phyloP scores from a whole-genome alignment of 2,329 filamentous ascomycete species.

The Ophiosphaerella korrae region DNA sequence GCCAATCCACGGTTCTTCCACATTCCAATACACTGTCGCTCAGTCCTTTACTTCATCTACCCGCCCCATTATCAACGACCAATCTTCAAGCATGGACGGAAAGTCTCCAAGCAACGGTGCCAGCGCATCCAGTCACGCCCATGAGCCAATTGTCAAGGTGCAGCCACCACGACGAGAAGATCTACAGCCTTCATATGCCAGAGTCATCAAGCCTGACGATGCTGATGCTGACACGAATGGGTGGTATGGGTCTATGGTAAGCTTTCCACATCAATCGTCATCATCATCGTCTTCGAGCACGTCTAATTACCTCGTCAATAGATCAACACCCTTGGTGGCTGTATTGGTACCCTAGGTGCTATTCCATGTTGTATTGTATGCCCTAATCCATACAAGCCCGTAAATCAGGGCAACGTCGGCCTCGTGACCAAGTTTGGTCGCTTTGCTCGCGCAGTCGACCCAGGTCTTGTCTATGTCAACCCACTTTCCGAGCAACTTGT shows the following conservation, averaged over 20 bases:
- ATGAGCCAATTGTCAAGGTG: slow-evolving; percentile 60
- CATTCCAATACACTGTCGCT: slow-evolving; percentile 7
- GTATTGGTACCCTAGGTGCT: slow-evolving; percentile 79
- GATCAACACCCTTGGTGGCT: slow-evolving; percentile 75
- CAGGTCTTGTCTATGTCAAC: slow-evolving; percentile 96
- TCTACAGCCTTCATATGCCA: slow-evolving; percentile 81
- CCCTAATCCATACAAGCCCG: slow-evolving; percentile 94
- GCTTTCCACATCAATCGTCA: slow-evolving; percentile 2
- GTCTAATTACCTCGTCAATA: slow-evolving; percentile 9
- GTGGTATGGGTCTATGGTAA: slow-evolving; percentile 82
- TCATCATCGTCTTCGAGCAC: neutral
- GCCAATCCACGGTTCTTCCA: slow-evolving; percentile 15
- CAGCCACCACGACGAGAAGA: slow-evolving; percentile 82
- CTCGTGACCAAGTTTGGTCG: slow-evolving; percentile 93
- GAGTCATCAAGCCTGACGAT: slow-evolving; percentile 64
- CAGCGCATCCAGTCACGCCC: slow-evolving; percentile 7
- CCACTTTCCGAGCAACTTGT: slow-evolving; percentile 87
- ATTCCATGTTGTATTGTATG: slow-evolving; percentile 90
- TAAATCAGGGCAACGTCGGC: slow-evolving; percentile 91
- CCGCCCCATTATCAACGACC: slow-evolving; percentile 25
- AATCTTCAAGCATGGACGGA: slow-evolving; percentile 38
- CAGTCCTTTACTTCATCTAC: slow-evolving; percentile 34
- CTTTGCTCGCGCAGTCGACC: slow-evolving; percentile 95
- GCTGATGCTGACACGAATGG: slow-evolving; percentile 74
- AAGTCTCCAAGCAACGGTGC: slow-evolving; percentile 41